Evolutionary conservation across 2,329 filamentous ascomycete genomes (phyloP).

Genomic region (Phyllosticta ampelicida): DNA sequence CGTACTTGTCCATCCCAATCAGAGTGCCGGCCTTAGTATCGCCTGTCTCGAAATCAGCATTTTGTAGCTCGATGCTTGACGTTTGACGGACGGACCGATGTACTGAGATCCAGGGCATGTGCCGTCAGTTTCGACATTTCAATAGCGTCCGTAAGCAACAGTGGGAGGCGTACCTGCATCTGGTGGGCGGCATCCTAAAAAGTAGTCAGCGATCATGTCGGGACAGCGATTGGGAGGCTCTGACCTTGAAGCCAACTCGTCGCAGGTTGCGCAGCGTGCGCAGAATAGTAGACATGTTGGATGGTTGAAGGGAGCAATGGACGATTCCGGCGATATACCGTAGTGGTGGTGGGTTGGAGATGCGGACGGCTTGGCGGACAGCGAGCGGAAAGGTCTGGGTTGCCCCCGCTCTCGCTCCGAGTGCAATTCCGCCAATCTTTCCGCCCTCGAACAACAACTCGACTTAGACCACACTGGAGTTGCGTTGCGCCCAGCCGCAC

Average conservation of each 20-base stretch:
- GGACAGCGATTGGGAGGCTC: constrained; percentile 23
- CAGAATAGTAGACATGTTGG: constrained; percentile 78
- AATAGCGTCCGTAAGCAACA: constrained; percentile 2
- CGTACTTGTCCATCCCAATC: constrained; percentile 76
- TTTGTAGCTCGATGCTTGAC: neutral
- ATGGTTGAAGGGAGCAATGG: constrained; percentile 9
- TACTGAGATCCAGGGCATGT: constrained; percentile 20
- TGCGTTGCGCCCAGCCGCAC: neutral
- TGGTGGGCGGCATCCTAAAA: constrained; percentile 82
- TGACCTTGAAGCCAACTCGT: constrained; percentile 78
- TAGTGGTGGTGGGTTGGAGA: constrained; percentile 1
- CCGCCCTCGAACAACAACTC: neutral
- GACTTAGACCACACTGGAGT: neutral
- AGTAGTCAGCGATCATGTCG: constrained; percentile 5
- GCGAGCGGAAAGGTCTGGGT: neutral
- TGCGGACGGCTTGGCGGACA: constrained; percentile 2
- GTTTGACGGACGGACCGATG: constrained; percentile 23
- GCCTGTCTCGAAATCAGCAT: constrained; percentile 44
- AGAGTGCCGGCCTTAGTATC: constrained; percentile 91
- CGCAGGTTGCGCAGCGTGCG: constrained; percentile 81
- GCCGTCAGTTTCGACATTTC: neutral
- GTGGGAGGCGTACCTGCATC: constrained; percentile 62
- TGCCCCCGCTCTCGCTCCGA: neutral
- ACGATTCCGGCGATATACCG: neutral
- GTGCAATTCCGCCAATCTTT: constrained; percentile 1